A percentile compares a stretch with the other conserved stretches of the same genome.
Evolutionary conservation across 2,329 filamentous ascomycete genomes (phyloP).

Genomic region (Neospermospora avenae): DNA sequence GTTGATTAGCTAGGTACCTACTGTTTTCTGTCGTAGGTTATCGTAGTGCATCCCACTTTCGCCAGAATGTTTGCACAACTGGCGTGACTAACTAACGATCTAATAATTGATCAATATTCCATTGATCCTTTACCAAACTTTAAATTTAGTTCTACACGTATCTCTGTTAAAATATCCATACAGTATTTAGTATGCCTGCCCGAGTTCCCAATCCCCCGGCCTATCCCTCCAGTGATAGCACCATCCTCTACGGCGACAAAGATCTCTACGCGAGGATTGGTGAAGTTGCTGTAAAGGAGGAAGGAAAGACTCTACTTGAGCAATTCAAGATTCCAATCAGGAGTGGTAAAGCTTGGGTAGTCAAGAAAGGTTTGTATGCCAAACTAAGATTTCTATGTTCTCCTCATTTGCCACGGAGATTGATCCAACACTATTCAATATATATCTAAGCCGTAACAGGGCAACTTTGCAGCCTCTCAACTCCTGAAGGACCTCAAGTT

Average conservation of each 20-base stretch:
- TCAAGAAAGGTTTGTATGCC: slow-evolving; percentile 41
- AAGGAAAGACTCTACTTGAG: slow-evolving; percentile 35
- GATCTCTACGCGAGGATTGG: slow-evolving; percentile 25
- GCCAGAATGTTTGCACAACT: too few species aligned
- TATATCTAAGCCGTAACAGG: slow-evolving; percentile 43
- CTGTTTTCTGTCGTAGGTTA: too few species aligned
- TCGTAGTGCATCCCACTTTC: too few species aligned
- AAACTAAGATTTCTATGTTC: neutral
- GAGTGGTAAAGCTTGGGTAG: slow-evolving; percentile 70
- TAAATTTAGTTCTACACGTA: neutral
- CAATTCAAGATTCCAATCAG: slow-evolving; percentile 68
- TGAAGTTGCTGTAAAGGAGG: slow-evolving; percentile 15
- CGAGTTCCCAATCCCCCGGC: slow-evolving; percentile 14
- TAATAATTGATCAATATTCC: neutral
- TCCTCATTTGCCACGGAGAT: neutral
- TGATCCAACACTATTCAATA: neutral
- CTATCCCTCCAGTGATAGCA: slow-evolving; percentile 25
- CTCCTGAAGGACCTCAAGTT: slow-evolving; percentile 75
- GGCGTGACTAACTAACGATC: neutral
- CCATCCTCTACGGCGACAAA: slow-evolving; percentile 27
- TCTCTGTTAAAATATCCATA: neutral
- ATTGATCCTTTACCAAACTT: neutral
- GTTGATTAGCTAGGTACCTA: too few species aligned
- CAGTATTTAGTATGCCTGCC: neutral
- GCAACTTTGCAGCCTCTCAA: slow-evolving; percentile 68